Conservation (phyloP, 768 basidiomycete species). For the Mycena rosella region DNA sequence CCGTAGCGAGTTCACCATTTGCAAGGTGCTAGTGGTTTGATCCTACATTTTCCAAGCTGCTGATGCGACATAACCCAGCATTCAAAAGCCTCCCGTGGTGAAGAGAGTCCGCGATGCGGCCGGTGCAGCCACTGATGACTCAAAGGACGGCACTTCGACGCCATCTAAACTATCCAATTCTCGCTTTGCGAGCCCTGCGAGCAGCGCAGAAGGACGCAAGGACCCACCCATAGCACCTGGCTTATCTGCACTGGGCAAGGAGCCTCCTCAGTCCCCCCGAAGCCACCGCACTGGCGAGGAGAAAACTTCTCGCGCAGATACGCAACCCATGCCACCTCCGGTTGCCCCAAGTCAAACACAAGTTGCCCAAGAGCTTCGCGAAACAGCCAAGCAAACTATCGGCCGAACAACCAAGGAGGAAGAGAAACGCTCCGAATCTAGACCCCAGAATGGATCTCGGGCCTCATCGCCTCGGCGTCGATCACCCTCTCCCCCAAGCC, state of each 20-base stretch:
- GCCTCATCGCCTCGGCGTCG: conserved; percentile 73
- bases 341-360: conserved; percentile 81
- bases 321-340: conserved; percentile 82
- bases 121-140: conserved; percentile 45
- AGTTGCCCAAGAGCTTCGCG: conserved; percentile 84
- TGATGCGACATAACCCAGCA: conserved; percentile 21
- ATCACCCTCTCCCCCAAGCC: conserved; percentile 74
- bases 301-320: conserved; percentile 50
- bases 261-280: conserved; percentile 55
- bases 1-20: conserved; percentile 41
- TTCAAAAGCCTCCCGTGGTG: conserved; percentile 37
- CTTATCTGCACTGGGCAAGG: conserved; percentile 38
- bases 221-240: conserved; percentile 22
- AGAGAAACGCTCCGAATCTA: conserved; percentile 55
- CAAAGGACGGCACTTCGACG: conserved; percentile 40
- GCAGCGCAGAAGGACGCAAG: conserved; percentile 36
- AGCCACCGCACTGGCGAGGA: conserved; percentile 56
- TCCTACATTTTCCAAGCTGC: not conserved
- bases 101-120: conserved; percentile 30
- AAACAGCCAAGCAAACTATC: conserved; percentile 81
- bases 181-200: conserved; percentile 46
- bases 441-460: conserved; percentile 63
- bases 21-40: conserved; percentile 22
- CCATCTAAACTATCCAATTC: conserved; percentile 37
- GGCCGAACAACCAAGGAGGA: conserved; percentile 59